Evolutionary conservation across 208 protist species (phyloP), one percentile per base, ranked within the genome.

Genomic region (Eutreptiella sp.): DNA sequence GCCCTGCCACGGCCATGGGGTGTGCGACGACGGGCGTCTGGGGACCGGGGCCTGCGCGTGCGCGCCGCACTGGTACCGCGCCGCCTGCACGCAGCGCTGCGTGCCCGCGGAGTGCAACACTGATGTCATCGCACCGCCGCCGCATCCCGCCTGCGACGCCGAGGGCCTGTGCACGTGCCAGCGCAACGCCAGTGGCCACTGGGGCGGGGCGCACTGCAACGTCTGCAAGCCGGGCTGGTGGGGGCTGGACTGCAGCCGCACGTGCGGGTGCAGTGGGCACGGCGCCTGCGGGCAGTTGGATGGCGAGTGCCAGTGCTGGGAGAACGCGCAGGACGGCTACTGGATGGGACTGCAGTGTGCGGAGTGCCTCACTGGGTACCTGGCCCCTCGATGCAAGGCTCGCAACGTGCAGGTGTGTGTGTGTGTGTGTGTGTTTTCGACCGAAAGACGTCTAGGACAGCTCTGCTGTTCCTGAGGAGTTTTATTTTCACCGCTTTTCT

Each of bases 291-390:
- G 39, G 31, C 14, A 33, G 28, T 24, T 24, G n/a, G 39, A 11
- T 47, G 50, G 58, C 5, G 23, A 23, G 53, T 64, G 58, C 53
- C 7, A 63, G 29, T 64, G 58, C 50, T 47, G 59, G 48, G 24
- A 9, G 14, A 45, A 64, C 46, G 24, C 7, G 5, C 24, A 32
- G 7, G 32, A 63, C 58, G 58, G 58, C 21, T 45, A 39, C 53
- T 64, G 58, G 58, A 48, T 9, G 19, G 43, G 58, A 4, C 26
- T 16, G n/a, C n/a, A 21, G 9, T 64, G 58, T 31, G 42, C 5
- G 5, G 28, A 41, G 27, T 64, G 58, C 46, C 11, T 7, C 7
- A 50, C 59, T 24, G 58, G 58, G 4, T 64, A 47, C 58, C 7
- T 64, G n/a, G n/a, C n/a, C n/a, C n/a, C n/a, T n/a, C n/a, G n/a